These are phyloP conservation scores for Cymbopogon citratus DNA, from an alignment of 176 grass and related monocot genomes.

Conservation along the genomic window DNA sequence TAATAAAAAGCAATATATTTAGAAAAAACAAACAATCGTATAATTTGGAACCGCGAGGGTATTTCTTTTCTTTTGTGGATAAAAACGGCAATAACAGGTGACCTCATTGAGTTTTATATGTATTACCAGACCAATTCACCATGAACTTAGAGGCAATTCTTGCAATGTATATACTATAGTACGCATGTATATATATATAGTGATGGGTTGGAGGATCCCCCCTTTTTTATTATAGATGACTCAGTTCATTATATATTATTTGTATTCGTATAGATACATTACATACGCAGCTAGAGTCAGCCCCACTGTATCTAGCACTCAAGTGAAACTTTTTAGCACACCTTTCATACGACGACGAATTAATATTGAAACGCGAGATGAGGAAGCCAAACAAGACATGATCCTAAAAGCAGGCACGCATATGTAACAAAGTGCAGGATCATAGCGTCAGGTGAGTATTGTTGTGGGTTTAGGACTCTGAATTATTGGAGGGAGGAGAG, in stretches of 20 bases:
- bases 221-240: neutral
- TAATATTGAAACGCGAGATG: conserved; percentile 10
- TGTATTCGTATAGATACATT: too few species aligned
- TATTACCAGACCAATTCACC: neutral
- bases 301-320: conserved; percentile 4
- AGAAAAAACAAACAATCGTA: too few species aligned
- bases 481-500: conserved; percentile 30
- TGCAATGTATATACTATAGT: neutral
- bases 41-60: neutral
- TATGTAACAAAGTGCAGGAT: conserved; percentile 14
- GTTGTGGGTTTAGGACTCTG: neutral
- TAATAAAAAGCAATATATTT: too few species aligned
- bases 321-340: neutral
- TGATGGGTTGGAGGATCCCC: too few species aligned
- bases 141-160: neutral
- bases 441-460: conserved; percentile 31
- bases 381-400: conserved; percentile 12
- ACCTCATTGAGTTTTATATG: neutral
- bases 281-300: neutral
- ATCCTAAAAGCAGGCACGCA: conserved; percentile 16
- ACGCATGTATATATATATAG: neutral
- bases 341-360: neutral
- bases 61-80: neutral
- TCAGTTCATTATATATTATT: neutral
- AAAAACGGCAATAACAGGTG: neutral